A percentile compares a stretch with the other conserved stretches of the same genome.
phyloP scores from a whole-genome alignment of 306 rosid species.

The Mucuna pruriens region DNA sequence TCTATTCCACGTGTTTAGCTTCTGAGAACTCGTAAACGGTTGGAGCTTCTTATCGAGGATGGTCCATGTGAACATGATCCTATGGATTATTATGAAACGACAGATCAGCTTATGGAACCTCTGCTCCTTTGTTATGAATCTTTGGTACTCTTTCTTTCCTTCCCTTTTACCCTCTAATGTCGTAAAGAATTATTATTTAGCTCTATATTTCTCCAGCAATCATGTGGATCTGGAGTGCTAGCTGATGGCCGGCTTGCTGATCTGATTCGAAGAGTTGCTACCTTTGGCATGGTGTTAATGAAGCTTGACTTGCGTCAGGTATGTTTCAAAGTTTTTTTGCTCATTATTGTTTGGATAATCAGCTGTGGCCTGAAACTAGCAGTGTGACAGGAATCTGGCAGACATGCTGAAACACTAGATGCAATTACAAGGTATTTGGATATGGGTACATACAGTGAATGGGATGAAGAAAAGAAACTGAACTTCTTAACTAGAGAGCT shows the following conservation, averaged over 20 bases:
- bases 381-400: conserved; percentile 69
- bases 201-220: conserved; percentile 64
- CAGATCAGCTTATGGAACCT: conserved; percentile 80
- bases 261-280: conserved; percentile 74
- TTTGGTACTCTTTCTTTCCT: conserved; percentile 54
- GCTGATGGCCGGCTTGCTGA: conserved; percentile 89
- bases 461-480: conserved; percentile 86
- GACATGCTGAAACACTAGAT: conserved; percentile 85
- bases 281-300: conserved; percentile 70
- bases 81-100: conserved; percentile 68
- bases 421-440: conserved; percentile 72
- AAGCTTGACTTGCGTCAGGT: conserved; percentile 91
- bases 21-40: conserved; percentile 62
- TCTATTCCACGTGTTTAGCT: conserved; percentile 60
- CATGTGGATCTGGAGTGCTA: conserved; percentile 82
- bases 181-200: conserved; percentile 1
- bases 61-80: conserved; percentile 70
- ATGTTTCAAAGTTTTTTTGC: conserved; percentile 6
- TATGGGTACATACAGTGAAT: conserved; percentile 74
- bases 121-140: conserved; percentile 84
- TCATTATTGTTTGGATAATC: conserved; percentile 19
- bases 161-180: neutral
- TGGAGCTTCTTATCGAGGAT: conserved; percentile 87
- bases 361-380: conserved; percentile 39
- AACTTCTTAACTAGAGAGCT: conserved; percentile 73